A percentile compares a stretch with the other conserved stretches of the same genome.
phyloP scores from a whole-genome alignment of 139 green algal species.

The Chlamydomonas incerta region DNA sequence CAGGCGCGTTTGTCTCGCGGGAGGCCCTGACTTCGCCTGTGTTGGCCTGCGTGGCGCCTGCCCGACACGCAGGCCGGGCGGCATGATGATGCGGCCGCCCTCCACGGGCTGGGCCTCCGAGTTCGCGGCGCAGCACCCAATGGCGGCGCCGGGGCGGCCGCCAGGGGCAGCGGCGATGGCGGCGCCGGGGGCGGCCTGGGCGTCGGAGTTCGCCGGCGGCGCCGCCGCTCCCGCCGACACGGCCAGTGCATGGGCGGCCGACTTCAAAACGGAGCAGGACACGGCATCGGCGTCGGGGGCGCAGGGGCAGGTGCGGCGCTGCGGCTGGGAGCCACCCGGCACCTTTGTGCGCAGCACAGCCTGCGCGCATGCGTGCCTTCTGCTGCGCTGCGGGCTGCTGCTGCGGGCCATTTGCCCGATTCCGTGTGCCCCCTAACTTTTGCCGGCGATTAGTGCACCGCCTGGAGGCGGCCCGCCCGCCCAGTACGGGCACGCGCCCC shows the following conservation, averaged over 20 bases:
- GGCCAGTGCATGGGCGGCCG: constrained; percentile 49
- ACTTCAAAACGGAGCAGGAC: constrained; percentile 54
- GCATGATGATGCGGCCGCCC: neutral
- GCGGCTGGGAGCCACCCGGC: too few relatives aligned
- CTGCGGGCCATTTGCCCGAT: too few relatives aligned
- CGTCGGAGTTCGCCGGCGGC: neutral
- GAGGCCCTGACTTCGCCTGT: too few relatives aligned
- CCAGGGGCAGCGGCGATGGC: neutral
- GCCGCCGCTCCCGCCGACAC: neutral
- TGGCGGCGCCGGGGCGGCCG: neutral
- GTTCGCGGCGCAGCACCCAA: constrained; percentile 46
- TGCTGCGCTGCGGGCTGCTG: too few relatives aligned
- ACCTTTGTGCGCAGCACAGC: too few relatives aligned
- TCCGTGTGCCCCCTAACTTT: too few relatives aligned
- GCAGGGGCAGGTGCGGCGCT: neutral
- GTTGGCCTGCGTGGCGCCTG: too few relatives aligned
- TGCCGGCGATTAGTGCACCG: too few relatives aligned
- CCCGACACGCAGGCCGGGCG: neutral
- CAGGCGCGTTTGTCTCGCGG: too few relatives aligned
- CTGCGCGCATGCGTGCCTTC: too few relatives aligned
- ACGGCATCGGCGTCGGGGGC: neutral
- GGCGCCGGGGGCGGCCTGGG: constrained; percentile 9
- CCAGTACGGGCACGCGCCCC: too few relatives aligned
- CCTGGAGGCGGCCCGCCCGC: too few relatives aligned
- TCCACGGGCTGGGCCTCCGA: constrained; percentile 67